phyloP scores from a whole-genome alignment of 192 early-diverging fungal genomes.

The Entomortierella chlamydospora region DNA sequence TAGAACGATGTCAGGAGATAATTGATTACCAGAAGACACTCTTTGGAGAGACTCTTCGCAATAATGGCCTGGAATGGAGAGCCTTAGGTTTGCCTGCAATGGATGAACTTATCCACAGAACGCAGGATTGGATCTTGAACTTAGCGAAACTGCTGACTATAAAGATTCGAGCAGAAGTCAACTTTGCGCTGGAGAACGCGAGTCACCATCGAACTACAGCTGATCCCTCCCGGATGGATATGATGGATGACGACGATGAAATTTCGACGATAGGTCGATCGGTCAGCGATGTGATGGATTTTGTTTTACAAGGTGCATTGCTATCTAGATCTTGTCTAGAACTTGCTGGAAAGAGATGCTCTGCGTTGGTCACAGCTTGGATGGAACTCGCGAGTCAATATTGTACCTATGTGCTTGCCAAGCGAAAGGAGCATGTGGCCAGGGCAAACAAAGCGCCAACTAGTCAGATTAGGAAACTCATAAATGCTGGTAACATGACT shows the following conservation, averaged over 20 bases:
- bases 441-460: conserved; percentile 1
- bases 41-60: conserved; percentile 42
- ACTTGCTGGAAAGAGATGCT: conserved; percentile 28
- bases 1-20: conserved; percentile 41
- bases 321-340: conserved; percentile 39
- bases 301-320: conserved; percentile 45
- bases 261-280: background rate
- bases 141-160: conserved; percentile 33
- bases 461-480: background rate
- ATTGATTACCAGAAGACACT: conserved; percentile 45
- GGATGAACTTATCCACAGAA: conserved; percentile 36
- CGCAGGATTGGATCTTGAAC: conserved; percentile 50
- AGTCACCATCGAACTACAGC: background rate
- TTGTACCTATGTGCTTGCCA: conserved; percentile 24
- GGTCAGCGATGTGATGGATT: conserved; percentile 27
- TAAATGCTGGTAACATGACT: background rate
- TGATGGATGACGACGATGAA: conserved; percentile 25
- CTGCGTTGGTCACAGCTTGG: conserved; percentile 40
- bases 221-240: conserved; percentile 12
- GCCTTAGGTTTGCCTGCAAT: conserved; percentile 41
- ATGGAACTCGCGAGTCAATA: conserved; percentile 39
- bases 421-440: conserved; percentile 18
- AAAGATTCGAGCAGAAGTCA: conserved; percentile 40
- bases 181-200: conserved; percentile 19
- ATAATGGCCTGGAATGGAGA: conserved; percentile 36